phyloP scores from a whole-genome alignment of 106 monocot genomes.

The Dendrobium nobile region DNA sequence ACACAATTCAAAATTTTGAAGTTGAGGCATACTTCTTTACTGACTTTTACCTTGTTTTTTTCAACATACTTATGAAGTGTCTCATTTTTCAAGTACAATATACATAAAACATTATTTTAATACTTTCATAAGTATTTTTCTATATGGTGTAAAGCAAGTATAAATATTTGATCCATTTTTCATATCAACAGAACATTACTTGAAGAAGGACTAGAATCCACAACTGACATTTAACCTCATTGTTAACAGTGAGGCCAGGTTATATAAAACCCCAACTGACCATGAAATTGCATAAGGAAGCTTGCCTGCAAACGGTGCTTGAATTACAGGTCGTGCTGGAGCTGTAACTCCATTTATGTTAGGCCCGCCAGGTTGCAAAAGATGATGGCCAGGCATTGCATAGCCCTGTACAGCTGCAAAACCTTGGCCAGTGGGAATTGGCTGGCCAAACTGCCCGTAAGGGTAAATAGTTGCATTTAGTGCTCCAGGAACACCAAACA shows the following conservation, averaged over 20 bases:
- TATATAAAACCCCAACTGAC: neutral
- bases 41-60: neutral
- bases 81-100: no score
- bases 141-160: neutral
- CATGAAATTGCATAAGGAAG: neutral
- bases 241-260: neutral
- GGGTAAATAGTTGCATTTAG: constrained; percentile 41
- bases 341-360: constrained; percentile 43
- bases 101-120: no score
- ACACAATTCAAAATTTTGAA: neutral
- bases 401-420: constrained; percentile 32
- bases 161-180: neutral
- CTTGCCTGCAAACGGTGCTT: constrained; percentile 47
- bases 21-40: neutral
- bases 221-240: neutral
- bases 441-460: constrained; percentile 46
- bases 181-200: neutral
- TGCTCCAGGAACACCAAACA: constrained; percentile 59
- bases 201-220: neutral
- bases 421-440: constrained; percentile 37
- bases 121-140: neutral
- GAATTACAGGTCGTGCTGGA: constrained; percentile 39
- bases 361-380: constrained; percentile 39
- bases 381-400: constrained; percentile 42
- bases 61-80: no score